Evolutionary conservation across 2,329 filamentous ascomycete species (phyloP).

Genomic region (Chaetoscypha palmicola): DNA sequence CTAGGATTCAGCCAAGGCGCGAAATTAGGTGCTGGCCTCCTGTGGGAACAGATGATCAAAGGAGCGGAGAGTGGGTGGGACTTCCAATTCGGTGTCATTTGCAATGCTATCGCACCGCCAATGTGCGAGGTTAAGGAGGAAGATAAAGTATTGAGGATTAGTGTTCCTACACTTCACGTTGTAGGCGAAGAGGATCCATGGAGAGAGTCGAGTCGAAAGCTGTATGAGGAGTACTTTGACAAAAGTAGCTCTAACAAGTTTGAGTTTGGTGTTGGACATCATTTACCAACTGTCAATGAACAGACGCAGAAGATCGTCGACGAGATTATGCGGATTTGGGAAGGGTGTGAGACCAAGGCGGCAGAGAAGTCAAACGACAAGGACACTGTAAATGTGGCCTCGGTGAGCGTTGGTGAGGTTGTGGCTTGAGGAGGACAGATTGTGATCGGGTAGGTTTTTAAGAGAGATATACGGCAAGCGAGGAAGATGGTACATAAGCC

Average conservation of each 20-base stretch:
- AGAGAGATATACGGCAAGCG: too few relatives aligned
- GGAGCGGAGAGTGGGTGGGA: conserved; percentile 2
- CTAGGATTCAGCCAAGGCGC: conserved; percentile 63
- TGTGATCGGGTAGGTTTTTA: too few relatives aligned
- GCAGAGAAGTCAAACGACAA: conserved; percentile 4
- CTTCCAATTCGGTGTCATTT: conserved; percentile 20
- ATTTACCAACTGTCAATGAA: conserved; percentile 15
- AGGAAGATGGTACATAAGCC: too few relatives aligned
- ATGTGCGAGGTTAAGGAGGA: conserved; percentile 10
- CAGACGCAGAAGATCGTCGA: conserved; percentile 19
- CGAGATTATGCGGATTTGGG: conserved; percentile 20
- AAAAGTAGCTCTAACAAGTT: conserved; percentile 11
- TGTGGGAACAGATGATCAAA: conserved; percentile 51
- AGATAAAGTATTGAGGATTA: conserved; percentile 11
- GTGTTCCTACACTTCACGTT: conserved; percentile 20
- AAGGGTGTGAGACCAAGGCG: conserved; percentile 8
- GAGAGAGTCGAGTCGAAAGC: conserved; percentile 11
- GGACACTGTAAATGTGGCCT: not conserved
- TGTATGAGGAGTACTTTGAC: conserved; percentile 18
- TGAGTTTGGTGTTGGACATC: conserved; percentile 23
- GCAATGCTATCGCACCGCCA: conserved; percentile 16
- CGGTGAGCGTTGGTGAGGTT: not conserved
- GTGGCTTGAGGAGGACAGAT: not conserved
- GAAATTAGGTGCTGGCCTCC: conserved; percentile 51
- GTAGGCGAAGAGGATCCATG: conserved; percentile 22